Evolutionary conservation across 2,329 filamentous ascomycete genomes (phyloP), one percentile per base, ranked within the genome.

Genomic region (Diplodia corticola): DNA sequence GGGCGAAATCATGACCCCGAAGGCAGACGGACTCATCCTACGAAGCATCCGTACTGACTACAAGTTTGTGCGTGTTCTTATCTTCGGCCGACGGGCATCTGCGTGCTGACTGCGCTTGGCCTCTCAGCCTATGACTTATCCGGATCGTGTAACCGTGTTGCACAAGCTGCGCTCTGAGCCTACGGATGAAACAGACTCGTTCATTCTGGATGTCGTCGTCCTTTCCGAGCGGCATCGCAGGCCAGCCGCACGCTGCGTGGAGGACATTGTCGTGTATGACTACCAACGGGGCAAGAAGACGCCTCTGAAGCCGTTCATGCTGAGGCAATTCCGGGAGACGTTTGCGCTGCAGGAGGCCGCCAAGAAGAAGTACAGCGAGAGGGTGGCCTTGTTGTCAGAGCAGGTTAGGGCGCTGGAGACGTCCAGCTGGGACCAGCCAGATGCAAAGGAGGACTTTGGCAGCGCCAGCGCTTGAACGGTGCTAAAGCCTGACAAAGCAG

Each of bases 181-280:
- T 3, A 76, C 78, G 59, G 74, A 75, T 50, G 72, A 76, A 9
- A 80, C 80, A 5, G 83, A 84, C 67, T 84, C 85, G 22, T 85
- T 94, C 69, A 76, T 85, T 63, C 78, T 88, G 24, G 84, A 88
- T 68, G 86, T 86, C 4, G 70, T 88, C 67, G 87, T 97, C 59
- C 75, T 96, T 17, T 96, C 92, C 0, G 91, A 96, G 75, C 81
- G 82, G 46, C 88, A 91, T 72, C 88, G 89, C 72, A 84, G 93
- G 22, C 82, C 87, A 15, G 91, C 91, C 9, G 92, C 93, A 3
- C 82, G 89, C 50, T 90, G 90, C 66, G 82, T 87, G 30, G 93
- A 97, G 77, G 91, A 94, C 70, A 87, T 92, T 67, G 89, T 91
- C 10, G 82, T 92, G 0, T 96, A 95, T 78, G 90, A 96, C 78